These are phyloP conservation scores for Geranium brycei DNA, from an alignment of 345 rosid genomes.

Conservation along the genomic window DNA sequence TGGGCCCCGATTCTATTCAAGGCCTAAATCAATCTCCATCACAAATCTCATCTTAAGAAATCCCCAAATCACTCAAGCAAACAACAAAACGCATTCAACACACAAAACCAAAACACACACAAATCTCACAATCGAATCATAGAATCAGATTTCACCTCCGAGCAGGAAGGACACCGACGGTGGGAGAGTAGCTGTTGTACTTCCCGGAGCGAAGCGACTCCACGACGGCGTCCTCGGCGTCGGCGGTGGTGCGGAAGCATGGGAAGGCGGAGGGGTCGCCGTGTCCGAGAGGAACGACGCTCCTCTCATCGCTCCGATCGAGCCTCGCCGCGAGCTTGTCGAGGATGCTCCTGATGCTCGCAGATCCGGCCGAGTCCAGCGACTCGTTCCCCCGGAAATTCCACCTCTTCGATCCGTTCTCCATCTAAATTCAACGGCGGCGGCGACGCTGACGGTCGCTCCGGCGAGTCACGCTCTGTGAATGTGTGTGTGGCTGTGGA, in stretches of 20 bases:
- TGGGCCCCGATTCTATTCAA: too few species aligned
- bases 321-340: conserved; percentile 16
- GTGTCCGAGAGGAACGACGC: conserved; percentile 26
- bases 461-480: too few species aligned
- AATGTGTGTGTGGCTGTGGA: too few species aligned
- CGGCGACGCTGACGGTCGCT: too few species aligned
- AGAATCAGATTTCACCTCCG: conserved; percentile 23
- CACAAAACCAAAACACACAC: too few species aligned
- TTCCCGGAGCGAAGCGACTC: conserved; percentile 26
- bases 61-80: too few species aligned
- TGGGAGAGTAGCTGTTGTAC: conserved; percentile 24
- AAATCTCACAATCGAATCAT: not conserved
- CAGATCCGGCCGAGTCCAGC: not conserved
- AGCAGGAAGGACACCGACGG: conserved; percentile 32
- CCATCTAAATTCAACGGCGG: too few species aligned
- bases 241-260: conserved; percentile 18
- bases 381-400: conserved; percentile 13
- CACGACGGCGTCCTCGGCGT: conserved; percentile 25
- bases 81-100: too few species aligned
- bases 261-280: conserved; percentile 41
- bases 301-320: conserved; percentile 16
- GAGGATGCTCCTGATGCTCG: conserved; percentile 19
- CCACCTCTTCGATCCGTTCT: conserved; percentile 3
- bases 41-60: too few species aligned
- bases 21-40: too few species aligned